Base-by-base conservation (phyloP, 208 protist genomes). In the Leishmania gerbilli region DNA sequence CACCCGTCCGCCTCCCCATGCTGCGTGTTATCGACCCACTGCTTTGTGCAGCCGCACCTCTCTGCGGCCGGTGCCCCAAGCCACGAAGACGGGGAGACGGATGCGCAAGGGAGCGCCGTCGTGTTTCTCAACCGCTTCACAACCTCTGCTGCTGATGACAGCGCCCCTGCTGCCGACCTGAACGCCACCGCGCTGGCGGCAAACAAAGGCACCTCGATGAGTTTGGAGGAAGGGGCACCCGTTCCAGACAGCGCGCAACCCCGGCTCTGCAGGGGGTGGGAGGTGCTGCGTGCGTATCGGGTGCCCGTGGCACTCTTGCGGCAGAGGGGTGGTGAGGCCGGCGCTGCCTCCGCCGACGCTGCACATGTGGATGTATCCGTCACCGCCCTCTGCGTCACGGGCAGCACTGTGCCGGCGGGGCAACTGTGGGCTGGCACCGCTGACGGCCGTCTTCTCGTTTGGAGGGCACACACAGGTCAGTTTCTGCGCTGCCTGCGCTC, bases 371-470 rank as follows among this genome's bases (percentile, higher is more conserved):
- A n/a, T n/a, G 68, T 72, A 21, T 42, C 42, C 11, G 24, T 77
- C 64, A 85, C 79, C 27, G 71, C 82, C 45, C 79, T 79, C 74
- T 87, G 85, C 15, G 64, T 62, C 31, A 76, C 75, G 37, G 34
- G 42, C 45, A 74, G 42, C 27, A 65, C 31, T 37, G 31, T n/a
- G 42, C 8, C 55, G n/a, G 40, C 53, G 11, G 42, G 60, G 47
- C 64, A 71, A n/a, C 71, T 92, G 7, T 92, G 89, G 89, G 86
- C 86, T 42, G 86, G 89, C 51, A 90, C 86, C 15, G 47, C 71
- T 27, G 74, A 79, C 53, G 89, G 86, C 2, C 80, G 80, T 3
- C 77, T 92, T 27, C 71, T 87, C n/a, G 79, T 90, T 40, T 92
- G 89, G 89, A 71, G 88, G 27, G 82, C 79, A 19, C 42, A 74